Evolutionary conservation across 2,329 filamentous ascomycete genomes (phyloP).

Genomic region (Proliferodiscus dingleyae): DNA sequence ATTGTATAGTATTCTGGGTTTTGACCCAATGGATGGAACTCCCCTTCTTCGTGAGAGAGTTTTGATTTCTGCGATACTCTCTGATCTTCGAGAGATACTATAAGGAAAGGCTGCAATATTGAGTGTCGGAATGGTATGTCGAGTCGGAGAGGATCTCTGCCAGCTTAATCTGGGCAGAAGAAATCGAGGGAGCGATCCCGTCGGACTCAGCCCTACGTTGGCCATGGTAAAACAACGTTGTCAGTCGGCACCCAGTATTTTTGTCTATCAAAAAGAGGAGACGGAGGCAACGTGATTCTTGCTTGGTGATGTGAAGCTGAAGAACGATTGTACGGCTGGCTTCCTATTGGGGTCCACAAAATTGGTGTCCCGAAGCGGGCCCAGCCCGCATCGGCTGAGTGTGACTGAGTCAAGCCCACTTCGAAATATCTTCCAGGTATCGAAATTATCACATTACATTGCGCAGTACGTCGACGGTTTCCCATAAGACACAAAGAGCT

Average conservation of each 20-base stretch:
- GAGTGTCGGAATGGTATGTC: conserved; percentile 21
- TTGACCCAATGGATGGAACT: conserved; percentile 6
- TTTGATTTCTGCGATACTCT: background rate
- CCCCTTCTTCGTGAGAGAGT: background rate
- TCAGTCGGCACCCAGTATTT: too few relatives aligned
- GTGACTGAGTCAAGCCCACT: background rate
- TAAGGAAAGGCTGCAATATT: conserved; percentile 16
- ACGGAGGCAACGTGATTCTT: background rate
- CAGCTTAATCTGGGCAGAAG: conserved; percentile 32
- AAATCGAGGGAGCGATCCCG: conserved; percentile 28
- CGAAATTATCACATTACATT: background rate
- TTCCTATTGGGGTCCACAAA: too few relatives aligned
- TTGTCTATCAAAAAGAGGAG: too few relatives aligned
- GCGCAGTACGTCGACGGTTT: too few relatives aligned
- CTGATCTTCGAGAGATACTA: conserved; percentile 7
- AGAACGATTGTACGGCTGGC: too few relatives aligned
- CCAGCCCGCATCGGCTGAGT: background rate
- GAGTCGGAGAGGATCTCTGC: conserved; percentile 22
- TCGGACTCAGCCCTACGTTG: conserved; percentile 18
- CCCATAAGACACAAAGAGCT: too few relatives aligned
- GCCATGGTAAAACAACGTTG: conserved; percentile 21
- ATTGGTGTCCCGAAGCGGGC: too few relatives aligned
- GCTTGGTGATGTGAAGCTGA: background rate
- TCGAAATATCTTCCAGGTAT: background rate
- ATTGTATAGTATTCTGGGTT: conserved; percentile 18